phyloP scores from a whole-genome alignment of 2,329 filamentous ascomycete genomes.

The Coccinonectria pachysandricola region DNA sequence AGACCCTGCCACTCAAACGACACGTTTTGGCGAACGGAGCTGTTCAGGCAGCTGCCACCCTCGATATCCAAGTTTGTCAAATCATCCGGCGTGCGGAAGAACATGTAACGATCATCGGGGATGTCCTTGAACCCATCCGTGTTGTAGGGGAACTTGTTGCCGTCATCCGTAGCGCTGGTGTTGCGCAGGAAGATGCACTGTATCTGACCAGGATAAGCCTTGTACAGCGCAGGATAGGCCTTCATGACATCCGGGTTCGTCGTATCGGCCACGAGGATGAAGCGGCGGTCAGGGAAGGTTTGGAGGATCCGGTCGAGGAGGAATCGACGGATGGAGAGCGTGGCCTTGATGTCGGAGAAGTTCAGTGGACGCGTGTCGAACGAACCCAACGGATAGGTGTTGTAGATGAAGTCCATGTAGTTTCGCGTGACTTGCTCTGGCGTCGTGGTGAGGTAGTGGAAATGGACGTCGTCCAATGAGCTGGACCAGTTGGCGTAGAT shows the following conservation, averaged over 20 bases:
- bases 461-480: slow-evolving; percentile 59
- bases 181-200: slow-evolving; percentile 72
- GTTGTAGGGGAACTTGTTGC: slow-evolving; percentile 64
- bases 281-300: slow-evolving; percentile 65
- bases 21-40: slow-evolving; percentile 55
- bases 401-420: slow-evolving; percentile 75
- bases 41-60: slow-evolving; percentile 58
- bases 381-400: slow-evolving; percentile 64
- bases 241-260: slow-evolving; percentile 69
- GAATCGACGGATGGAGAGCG: slow-evolving; percentile 58
- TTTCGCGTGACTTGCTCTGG: slow-evolving; percentile 67
- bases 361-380: slow-evolving; percentile 73
- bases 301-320: slow-evolving; percentile 63
- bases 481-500: slow-evolving; percentile 67
- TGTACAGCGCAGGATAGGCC: slow-evolving; percentile 49
- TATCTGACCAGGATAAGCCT: slow-evolving; percentile 59
- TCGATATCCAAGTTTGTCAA: slow-evolving; percentile 54
- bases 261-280: slow-evolving; percentile 67
- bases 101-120: slow-evolving; percentile 63
- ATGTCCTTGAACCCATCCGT: slow-evolving; percentile 60
- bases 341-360: slow-evolving; percentile 65
- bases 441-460: slow-evolving; percentile 74
- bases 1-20: slow-evolving; percentile 58
- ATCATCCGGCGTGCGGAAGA: slow-evolving; percentile 65
- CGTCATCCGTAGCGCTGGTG: slow-evolving; percentile 56